phyloP scores from a whole-genome alignment of 2,329 filamentous ascomycete genomes.

The Stylonectria norvegica region DNA sequence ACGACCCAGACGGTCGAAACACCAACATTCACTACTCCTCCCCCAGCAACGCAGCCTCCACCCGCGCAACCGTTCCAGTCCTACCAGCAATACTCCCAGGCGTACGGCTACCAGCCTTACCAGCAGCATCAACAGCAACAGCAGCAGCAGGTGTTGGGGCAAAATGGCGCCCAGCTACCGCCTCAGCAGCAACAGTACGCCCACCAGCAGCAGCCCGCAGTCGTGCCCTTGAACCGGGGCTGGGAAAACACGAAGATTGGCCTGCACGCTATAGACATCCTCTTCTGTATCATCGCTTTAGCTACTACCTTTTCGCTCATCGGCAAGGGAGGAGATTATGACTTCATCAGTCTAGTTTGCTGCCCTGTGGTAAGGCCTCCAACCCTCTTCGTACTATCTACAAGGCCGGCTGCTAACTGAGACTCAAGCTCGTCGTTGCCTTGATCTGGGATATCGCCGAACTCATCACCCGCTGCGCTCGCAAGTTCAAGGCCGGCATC shows the following conservation, averaged over 20 bases:
- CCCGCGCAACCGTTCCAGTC: conserved; percentile 16
- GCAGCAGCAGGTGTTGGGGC: not conserved
- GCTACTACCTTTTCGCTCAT: conserved; percentile 27
- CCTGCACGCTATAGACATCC: conserved; percentile 27
- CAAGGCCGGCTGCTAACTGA: too few relatives aligned
- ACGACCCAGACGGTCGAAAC: conserved; percentile 20
- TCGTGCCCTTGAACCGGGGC: conserved; percentile 11
- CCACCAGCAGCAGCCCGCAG: conserved; percentile 9
- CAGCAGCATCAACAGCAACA: conserved; percentile 6
- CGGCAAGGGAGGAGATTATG: not conserved
- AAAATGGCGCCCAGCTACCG: too few relatives aligned
- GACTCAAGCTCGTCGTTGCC: conserved; percentile 33
- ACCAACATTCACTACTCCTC: not conserved
- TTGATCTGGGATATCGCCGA: conserved; percentile 40
- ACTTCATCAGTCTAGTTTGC: conserved; percentile 10
- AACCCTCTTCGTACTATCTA: not conserved
- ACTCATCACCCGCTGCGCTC: conserved; percentile 34
- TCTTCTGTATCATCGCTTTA: conserved; percentile 26
- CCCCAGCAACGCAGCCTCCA: conserved; percentile 1
- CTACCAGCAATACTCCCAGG: conserved; percentile 10
- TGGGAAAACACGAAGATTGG: conserved; percentile 31
- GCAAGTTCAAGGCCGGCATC: conserved; percentile 34
- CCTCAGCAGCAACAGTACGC: conserved; percentile 13
- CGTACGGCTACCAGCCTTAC: conserved; percentile 11
- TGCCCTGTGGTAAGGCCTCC: conserved; percentile 19